Evolutionary conservation across 1,284 basidiomycete genomes (phyloP).

Genomic region (Coniophora puteana): DNA sequence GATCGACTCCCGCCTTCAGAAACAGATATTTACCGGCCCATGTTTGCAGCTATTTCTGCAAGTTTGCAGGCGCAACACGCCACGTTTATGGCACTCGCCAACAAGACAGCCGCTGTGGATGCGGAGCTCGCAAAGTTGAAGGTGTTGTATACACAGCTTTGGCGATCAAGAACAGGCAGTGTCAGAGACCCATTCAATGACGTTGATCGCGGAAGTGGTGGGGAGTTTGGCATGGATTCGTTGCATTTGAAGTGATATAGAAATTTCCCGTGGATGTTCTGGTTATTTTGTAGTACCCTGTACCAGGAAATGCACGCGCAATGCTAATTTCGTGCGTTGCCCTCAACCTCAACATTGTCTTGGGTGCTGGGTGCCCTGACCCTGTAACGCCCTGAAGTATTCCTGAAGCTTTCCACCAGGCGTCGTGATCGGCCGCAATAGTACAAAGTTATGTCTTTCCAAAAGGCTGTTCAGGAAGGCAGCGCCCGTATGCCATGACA

Average conservation of each 20-base stretch:
- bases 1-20: constrained; percentile 1
- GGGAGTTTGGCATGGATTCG: constrained; percentile 47
- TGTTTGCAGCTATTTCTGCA: constrained; percentile 55
- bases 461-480: too few relatives aligned
- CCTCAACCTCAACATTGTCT: too few relatives aligned
- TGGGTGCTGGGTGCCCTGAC: too few relatives aligned
- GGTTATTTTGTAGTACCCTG: too few relatives aligned
- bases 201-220: constrained; percentile 46
- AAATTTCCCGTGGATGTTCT: too few relatives aligned
- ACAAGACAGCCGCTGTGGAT: constrained; percentile 66
- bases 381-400: too few relatives aligned
- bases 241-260: constrained; percentile 39
- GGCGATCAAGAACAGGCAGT: constrained; percentile 68
- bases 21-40: neutral
- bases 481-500: too few relatives aligned
- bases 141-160: constrained; percentile 51
- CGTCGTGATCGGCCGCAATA: too few relatives aligned
- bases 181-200: constrained; percentile 73
- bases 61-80: constrained; percentile 73
- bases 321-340: too few relatives aligned
- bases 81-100: constrained; percentile 69
- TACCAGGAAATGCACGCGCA: too few relatives aligned
- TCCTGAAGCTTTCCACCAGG: too few relatives aligned
- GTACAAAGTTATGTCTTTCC: too few relatives aligned
- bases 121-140: constrained; percentile 72